These are phyloP conservation scores for Rhodotorula kratochvilovae DNA, from an alignment of 768 basidiomycete genomes.

Conservation along the genomic window DNA sequence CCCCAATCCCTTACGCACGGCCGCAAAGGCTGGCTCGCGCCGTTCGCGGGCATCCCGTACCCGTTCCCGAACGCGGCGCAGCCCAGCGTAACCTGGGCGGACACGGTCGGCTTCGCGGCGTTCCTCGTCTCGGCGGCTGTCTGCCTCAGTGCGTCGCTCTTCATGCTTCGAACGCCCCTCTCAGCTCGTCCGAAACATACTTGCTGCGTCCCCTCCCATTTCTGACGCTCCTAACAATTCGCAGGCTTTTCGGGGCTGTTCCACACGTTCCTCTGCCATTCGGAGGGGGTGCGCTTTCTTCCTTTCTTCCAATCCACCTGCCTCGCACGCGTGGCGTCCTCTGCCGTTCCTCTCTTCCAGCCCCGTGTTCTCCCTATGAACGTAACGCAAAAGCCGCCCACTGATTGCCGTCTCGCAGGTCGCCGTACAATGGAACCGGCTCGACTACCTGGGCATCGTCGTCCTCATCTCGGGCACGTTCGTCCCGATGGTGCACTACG, in stretches of 20 bases:
- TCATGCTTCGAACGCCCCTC: too few relatives aligned
- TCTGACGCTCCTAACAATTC: too few relatives aligned
- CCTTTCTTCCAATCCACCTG: too few relatives aligned
- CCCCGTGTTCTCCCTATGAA: too few relatives aligned
- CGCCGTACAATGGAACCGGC: conserved; percentile 58
- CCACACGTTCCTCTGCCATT: conserved; percentile 71
- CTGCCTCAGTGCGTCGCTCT: conserved; percentile 54
- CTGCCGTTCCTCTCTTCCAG: background rate
- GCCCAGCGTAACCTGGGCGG: conserved; percentile 56
- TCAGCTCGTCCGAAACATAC: too few relatives aligned
- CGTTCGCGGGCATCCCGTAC: conserved; percentile 48
- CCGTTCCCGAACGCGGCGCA: conserved; percentile 55
- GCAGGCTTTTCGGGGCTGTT: conserved; percentile 60
- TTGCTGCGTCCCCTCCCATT: background rate
- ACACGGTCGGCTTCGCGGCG: conserved; percentile 58
- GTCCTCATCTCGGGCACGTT: conserved; percentile 39
- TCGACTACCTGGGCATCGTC: conserved; percentile 78
- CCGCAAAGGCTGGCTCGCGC: conserved; percentile 18
- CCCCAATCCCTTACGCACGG: background rate
- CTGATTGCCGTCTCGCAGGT: conserved; percentile 50
- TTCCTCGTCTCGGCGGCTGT: conserved; percentile 69
- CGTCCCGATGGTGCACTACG: conserved; percentile 22
- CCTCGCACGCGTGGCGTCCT: too few relatives aligned
- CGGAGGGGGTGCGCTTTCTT: conserved; percentile 54
- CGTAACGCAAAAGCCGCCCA: too few relatives aligned